Evolutionary conservation across 2,329 filamentous ascomycete species (phyloP).

Genomic region (Elsinoe ampelina): DNA sequence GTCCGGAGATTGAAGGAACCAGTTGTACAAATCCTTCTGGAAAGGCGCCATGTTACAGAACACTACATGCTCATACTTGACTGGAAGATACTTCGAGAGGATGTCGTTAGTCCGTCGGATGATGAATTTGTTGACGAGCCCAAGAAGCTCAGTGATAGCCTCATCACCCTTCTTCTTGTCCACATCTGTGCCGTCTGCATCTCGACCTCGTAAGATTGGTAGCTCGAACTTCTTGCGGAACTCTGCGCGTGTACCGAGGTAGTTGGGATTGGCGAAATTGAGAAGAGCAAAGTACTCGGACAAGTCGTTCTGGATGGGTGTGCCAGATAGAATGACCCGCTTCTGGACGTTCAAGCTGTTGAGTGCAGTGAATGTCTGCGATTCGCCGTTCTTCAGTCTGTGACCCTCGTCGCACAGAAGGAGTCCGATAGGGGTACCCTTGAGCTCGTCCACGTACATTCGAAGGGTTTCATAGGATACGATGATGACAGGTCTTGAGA

Average conservation of each 20-base stretch:
- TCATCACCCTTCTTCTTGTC: slow-evolving; percentile 78
- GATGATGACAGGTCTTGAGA: slow-evolving; percentile 88
- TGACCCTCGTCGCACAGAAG: slow-evolving; percentile 96
- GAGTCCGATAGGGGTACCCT: slow-evolving; percentile 79
- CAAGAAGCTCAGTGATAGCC: slow-evolving; percentile 68
- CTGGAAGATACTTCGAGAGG: slow-evolving; percentile 88
- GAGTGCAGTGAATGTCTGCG: slow-evolving; percentile 84
- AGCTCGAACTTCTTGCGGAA: slow-evolving; percentile 93
- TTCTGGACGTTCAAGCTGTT: slow-evolving; percentile 84
- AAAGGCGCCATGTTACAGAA: slow-evolving; percentile 94
- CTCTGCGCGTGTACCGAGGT: slow-evolving; percentile 78
- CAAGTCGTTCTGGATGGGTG: slow-evolving; percentile 96
- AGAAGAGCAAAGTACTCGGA: slow-evolving; percentile 95
- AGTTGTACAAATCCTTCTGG: slow-evolving; percentile 87
- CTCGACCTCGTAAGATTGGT: slow-evolving; percentile 82
- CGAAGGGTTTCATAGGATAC: slow-evolving; percentile 96
- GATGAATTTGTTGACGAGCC: slow-evolving; percentile 93
- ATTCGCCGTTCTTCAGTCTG: slow-evolving; percentile 92
- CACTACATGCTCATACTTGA: slow-evolving; percentile 98
- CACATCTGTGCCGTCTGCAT: slow-evolving; percentile 76
- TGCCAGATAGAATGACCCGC: slow-evolving; percentile 90
- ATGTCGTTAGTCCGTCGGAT: slow-evolving; percentile 97
- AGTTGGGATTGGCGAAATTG: slow-evolving; percentile 89
- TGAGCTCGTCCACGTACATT: slow-evolving; percentile 81
- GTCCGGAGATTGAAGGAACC: slow-evolving; percentile 91